Conservation (phyloP, 164 flowering plant species). For the Vitis labrusca region DNA sequence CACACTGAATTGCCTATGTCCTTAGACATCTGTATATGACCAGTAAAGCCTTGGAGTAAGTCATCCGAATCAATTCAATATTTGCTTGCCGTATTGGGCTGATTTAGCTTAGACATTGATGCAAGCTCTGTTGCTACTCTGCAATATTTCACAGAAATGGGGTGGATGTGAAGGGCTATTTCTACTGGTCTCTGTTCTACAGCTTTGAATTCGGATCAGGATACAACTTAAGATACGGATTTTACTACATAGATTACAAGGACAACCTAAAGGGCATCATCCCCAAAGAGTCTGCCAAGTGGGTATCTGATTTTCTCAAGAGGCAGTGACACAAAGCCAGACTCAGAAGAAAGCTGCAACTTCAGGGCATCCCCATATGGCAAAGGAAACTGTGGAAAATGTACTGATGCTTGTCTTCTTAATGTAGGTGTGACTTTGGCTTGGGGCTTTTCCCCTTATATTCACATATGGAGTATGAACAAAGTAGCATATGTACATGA, state of each 20-base stretch:
- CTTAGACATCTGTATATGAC: slow-evolving; percentile 15
- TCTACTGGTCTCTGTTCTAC: slow-evolving; percentile 25
- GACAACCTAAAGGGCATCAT: slow-evolving; percentile 17
- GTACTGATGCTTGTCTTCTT: too few relatives aligned
- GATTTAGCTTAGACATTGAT: neutral
- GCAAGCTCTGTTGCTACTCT: neutral
- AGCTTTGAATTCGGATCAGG: slow-evolving; percentile 24
- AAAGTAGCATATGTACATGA: too few relatives aligned
- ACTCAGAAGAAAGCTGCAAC: too few relatives aligned
- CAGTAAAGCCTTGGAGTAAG: slow-evolving; percentile 14
- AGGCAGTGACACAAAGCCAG: too few relatives aligned
- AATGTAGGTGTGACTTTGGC: too few relatives aligned
- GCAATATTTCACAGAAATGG: slow-evolving; percentile 18
- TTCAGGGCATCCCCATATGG: too few relatives aligned
- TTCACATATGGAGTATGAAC: too few relatives aligned
- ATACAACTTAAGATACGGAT: slow-evolving; percentile 23
- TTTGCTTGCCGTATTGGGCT: neutral
- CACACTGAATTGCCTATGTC: slow-evolving; percentile 10
- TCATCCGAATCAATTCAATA: neutral
- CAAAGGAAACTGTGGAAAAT: too few relatives aligned
- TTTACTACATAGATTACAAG: slow-evolving; percentile 24
- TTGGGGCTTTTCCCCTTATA: too few relatives aligned
- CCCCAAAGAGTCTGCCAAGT: slow-evolving; percentile 24
- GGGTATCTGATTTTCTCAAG: slow-evolving; percentile 14
- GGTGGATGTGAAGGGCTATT: slow-evolving; percentile 27